A percentile compares a stretch with the other conserved stretches of the same genome.
Conservation (phyloP, 1,284 basidiomycete species). For the Papiliotrema flavescens region DNA sequence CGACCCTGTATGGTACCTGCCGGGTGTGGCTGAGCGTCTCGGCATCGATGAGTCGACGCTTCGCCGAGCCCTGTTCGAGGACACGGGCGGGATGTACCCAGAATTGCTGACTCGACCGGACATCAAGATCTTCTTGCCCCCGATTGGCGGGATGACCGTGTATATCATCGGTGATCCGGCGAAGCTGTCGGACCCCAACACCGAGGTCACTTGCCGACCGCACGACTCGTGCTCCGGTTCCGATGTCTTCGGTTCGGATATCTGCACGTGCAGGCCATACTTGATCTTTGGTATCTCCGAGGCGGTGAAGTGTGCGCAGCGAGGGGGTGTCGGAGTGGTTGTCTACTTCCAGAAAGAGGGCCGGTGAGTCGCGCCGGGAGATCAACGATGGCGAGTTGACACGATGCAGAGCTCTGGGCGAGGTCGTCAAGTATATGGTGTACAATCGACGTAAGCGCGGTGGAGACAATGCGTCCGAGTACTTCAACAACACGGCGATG, state of each 20-base stretch:
- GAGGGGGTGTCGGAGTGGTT: slow-evolving; percentile 85
- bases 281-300: slow-evolving; percentile 91
- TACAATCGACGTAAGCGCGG: slow-evolving; percentile 95
- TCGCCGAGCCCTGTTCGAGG: slow-evolving; percentile 86
- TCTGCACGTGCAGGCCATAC: slow-evolving; percentile 90
- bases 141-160: slow-evolving; percentile 85
- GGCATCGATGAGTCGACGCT: slow-evolving; percentile 81
- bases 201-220: slow-evolving; percentile 85
- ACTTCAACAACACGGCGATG: slow-evolving; percentile 89
- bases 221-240: slow-evolving; percentile 80
- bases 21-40: slow-evolving; percentile 85
- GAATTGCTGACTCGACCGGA: slow-evolving; percentile 85
- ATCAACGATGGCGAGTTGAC: slow-evolving; percentile 35
- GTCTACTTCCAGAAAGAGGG: slow-evolving; percentile 90
- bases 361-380: slow-evolving; percentile 51
- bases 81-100: slow-evolving; percentile 90
- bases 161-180: slow-evolving; percentile 89
- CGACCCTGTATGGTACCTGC: slow-evolving; percentile 91
- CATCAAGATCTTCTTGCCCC: slow-evolving; percentile 91
- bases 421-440: slow-evolving; percentile 88
- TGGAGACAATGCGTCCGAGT: slow-evolving; percentile 85
- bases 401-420: slow-evolving; percentile 76
- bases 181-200: slow-evolving; percentile 70
- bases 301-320: slow-evolving; percentile 79
- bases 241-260: slow-evolving; percentile 68